Base-by-base conservation (phyloP, 2,329 filamentous ascomycete genomes). In the Pleurostoma richardsiae region DNA sequence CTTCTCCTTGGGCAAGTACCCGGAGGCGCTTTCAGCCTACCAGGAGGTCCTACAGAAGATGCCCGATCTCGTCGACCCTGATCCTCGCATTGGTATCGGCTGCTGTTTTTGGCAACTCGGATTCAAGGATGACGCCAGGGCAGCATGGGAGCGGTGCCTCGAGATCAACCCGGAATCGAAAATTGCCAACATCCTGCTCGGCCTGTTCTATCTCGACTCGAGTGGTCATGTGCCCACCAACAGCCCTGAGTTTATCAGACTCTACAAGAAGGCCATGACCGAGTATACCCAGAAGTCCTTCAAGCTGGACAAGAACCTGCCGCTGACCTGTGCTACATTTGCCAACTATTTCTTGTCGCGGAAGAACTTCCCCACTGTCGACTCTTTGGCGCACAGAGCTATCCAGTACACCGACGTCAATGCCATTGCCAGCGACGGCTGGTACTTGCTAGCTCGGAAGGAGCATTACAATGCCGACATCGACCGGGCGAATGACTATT, bases 51-150 rank as follows among this genome's bases (percentile, higher is more conserved):
- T 99, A 43, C 77, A 83, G 57, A 90, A 87, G 66, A 90, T 91
- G 73, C 94, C 94, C 2, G 83, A 89, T 55, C 76, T 97, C 59
- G 82, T 87, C 39, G 94, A 99, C 59, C 94, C 94, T 1, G 94
- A 99, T 65, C 95, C 94, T 55, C 82, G 95, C 56, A 92, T 99
- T 56, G 94, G 94, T 46, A 92, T 99, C 59, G 94, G 94, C 41
- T 94, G 90, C 67, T 99, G 94, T 72, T 86, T 96, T 65, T 99
- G 95, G 94, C 89, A 96, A 65, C 76, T 99, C 29, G 91, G 91
- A 8, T 90, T 89, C 73, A 96, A 95, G 65, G 89, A 95, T 31
- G 90, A 96, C 58, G 94, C 95, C 6, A 92, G 88, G 61, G 73
- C 76, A 42, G 92, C 94, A 10, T 99, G 94, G 94, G 87, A 95